A percentile compares a stretch with the other conserved stretches of the same genome.
Conservation (phyloP, 768 basidiomycete species). For the Psilocybe subaeruginosa region DNA sequence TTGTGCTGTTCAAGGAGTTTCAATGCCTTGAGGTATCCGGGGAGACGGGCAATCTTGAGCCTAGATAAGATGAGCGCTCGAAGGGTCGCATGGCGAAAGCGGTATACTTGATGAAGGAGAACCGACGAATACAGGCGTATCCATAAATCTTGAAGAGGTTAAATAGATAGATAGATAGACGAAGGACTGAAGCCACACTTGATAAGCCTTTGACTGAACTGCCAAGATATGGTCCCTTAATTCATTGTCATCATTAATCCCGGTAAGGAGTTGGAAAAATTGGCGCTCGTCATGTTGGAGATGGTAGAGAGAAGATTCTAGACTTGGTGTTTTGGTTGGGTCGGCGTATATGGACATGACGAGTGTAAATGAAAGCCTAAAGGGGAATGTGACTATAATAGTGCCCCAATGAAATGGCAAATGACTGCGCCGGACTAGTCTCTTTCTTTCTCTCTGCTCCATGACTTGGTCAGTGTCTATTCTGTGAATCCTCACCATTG, state of each 20-base stretch:
- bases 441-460: neutral
- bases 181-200: neutral
- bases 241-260: neutral
- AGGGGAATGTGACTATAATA: neutral
- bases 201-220: conserved; percentile 9
- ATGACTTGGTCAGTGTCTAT: neutral
- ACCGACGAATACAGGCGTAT: conserved; percentile 41
- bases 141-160: conserved; percentile 30
- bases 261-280: neutral
- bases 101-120: conserved; percentile 35
- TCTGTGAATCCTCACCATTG: too few species aligned
- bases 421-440: neutral
- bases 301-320: neutral
- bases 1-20: conserved; percentile 26
- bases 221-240: conserved; percentile 5
- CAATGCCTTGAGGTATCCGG: conserved; percentile 34
- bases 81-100: neutral
- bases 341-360: neutral
- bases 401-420: neutral
- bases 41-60: conserved; percentile 36
- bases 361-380: neutral
- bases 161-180: neutral
- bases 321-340: neutral
- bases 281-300: neutral
- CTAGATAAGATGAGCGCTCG: conserved; percentile 9